phyloP scores from a whole-genome alignment of 1,139 yeast genomes.

The Ogataea hybrid region DNA sequence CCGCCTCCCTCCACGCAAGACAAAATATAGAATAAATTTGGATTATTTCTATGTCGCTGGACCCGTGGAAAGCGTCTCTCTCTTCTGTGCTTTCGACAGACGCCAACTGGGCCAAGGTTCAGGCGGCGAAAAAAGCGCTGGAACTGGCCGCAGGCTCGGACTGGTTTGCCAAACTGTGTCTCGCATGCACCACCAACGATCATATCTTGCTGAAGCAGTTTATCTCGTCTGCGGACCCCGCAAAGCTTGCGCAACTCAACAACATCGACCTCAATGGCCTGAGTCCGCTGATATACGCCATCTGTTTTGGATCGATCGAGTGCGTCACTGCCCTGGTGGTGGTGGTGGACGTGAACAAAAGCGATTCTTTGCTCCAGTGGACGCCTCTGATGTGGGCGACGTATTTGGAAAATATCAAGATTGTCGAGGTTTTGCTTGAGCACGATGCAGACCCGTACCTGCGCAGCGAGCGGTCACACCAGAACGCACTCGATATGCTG shows the following conservation, averaged over 20 bases:
- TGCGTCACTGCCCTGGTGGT: constrained; percentile 43
- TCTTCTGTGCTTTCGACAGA: constrained; percentile 24
- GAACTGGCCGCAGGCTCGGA: constrained; percentile 30
- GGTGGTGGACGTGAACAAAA: constrained; percentile 35
- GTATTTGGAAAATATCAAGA: constrained; percentile 34
- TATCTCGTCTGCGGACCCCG: constrained; percentile 24
- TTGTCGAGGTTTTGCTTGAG: constrained; percentile 37
- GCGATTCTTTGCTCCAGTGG: constrained; percentile 39
- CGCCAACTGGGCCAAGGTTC: constrained; percentile 36
- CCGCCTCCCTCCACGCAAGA: constrained; percentile 7
- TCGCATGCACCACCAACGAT: constrained; percentile 56
- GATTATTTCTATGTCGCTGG: constrained; percentile 19
- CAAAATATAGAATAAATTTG: constrained; percentile 2
- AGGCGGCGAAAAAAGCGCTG: constrained; percentile 48
- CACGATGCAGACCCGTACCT: constrained; percentile 40
- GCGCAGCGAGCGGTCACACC: constrained; percentile 33
- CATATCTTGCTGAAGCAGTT: constrained; percentile 41
- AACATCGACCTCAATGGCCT: constrained; percentile 41
- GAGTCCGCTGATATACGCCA: constrained; percentile 50
- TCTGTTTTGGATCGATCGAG: constrained; percentile 46
- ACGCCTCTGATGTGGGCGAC: constrained; percentile 53
- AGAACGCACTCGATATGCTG: constrained; percentile 38
- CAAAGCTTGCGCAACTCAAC: constrained; percentile 34
- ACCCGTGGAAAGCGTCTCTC: constrained; percentile 29
- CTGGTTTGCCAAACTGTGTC: constrained; percentile 35